Evolutionary conservation across 805 yeast genomes (phyloP), one percentile per base, ranked within the genome.

Genomic region (Saccharomycopsis selenospora): DNA sequence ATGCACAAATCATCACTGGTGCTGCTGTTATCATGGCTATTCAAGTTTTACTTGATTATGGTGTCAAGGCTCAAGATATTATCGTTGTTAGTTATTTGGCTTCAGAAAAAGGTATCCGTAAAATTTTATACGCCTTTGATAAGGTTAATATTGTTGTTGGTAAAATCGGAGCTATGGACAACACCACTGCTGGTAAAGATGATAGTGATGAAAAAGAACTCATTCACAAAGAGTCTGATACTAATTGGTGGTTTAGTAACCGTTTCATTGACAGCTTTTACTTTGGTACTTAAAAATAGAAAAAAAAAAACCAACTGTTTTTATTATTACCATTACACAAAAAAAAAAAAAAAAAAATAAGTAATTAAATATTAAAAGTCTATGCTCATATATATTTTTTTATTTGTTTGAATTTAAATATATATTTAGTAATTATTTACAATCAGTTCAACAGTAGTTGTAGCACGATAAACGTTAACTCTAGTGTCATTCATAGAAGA

Each of bases 11-110:
- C 43, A 82, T 87, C 27, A 81, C 95, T 26, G 99, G 98, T 2
- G 95, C 96, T 0, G 95, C 95, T 0, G 82, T 90, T 1, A 84
- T 88, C 40, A 93, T 91, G 98, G 95, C 97, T 0, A 77, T 87
- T 41, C 93, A 88, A 57, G 89, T 91, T 3, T 67, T 91, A 43
- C 56, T 85, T 13, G 98, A 91, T 60, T 95, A 91, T 61, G 84
- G 82, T 4, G 82, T 87, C 20, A 57, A 62, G 6, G 73, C 76
- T 43, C 66, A 71, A 26, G 75, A 84, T 55, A 83, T 93, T 20
- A 74, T 81, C 2, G 70, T 89, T 47, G 79, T 88, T 10, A 68
- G 82, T 3, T 85, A 85, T 59, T 63, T 83, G 46, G 85, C 88
- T n/a, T 79, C 95, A 0, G 93, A 84, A 56, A 70, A 79, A 30